Base-by-base conservation (phyloP, 129 eudicot genomes). In the Arctium lappa region DNA sequence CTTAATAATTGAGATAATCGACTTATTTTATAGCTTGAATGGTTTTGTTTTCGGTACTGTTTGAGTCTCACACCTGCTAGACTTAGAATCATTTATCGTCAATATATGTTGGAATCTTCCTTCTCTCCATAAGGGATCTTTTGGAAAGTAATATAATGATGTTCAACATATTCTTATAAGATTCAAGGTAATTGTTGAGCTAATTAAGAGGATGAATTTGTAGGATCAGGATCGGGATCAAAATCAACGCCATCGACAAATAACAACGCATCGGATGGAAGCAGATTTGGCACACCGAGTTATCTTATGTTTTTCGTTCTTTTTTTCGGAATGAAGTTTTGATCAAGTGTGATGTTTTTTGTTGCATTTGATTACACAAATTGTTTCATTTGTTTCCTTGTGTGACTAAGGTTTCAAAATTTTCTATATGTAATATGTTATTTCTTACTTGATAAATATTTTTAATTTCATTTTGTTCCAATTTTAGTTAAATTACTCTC, bases 221-320 rank as follows among this genome's bases (percentile, higher is more conserved):
- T 83, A 77, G 96, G 92, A 83, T 40, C 85, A 3, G 86, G 81
- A 30, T 29, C 81, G 0, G 89, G 87, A 46, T 88, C 97, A 15
- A 90, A 89, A 80, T 69, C 92, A 69, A 88, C 90, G 7, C 97
- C 97, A 8, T 84, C 95, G 5, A 82, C 92, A 12, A 84, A 87
- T 33, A 85, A 76, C 68, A 76, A 50, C 68, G 32, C 89, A 42
- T 89, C 91, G 0, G 74, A 48, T 73, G 93, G 91, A 75, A 84
- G 69, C 85, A 86, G 46, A 73, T 82, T 79, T 75, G 85, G 74
- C 66, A 83, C 74, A 38, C 76, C 96, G 30, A 32, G 81, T 70
- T 86, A 79, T 78, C 73, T 89, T 73, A 53, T 85, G 39, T 70
- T 83, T 80, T 66, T 88, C 4, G 80, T 81, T 34, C 66, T 91